A percentile compares a stretch with the other conserved stretches of the same genome.
These are phyloP conservation scores for Astrocystis sublimbata DNA, from an alignment of 495 filamentous ascomycete species.

Conservation along the genomic window DNA sequence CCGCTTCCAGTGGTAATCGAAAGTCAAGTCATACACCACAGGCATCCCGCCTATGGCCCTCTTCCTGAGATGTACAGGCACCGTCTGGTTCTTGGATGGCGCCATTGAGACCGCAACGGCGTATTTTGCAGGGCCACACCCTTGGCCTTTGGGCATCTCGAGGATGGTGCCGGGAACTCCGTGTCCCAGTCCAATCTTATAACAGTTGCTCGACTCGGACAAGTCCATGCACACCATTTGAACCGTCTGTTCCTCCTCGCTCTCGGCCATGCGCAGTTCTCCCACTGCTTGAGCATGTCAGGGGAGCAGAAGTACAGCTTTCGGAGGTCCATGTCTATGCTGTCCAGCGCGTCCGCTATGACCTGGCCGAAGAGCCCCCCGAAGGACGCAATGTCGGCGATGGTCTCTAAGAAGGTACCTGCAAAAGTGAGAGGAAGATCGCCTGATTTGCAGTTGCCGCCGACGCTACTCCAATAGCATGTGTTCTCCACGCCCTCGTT, in stretches of 20 bases:
- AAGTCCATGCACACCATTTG: slow-evolving; percentile 25
- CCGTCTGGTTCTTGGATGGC: neutral
- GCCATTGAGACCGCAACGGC: slow-evolving; percentile 37
- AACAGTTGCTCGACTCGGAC: neutral
- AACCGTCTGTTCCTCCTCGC: neutral
- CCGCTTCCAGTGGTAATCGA: slow-evolving; percentile 36
- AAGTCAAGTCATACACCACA: slow-evolving; percentile 34
- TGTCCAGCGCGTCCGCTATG: too few relatives aligned
- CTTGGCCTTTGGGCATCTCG: slow-evolving; percentile 32
- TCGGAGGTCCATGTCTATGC: too few relatives aligned
- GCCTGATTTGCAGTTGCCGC: too few relatives aligned
- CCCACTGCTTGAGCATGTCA: neutral
- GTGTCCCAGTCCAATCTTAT: slow-evolving; percentile 1
- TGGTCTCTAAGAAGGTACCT: too few relatives aligned
- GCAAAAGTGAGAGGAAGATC: too few relatives aligned
- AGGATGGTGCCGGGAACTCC: slow-evolving; percentile 29
- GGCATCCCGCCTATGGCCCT: neutral
- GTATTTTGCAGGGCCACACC: slow-evolving; percentile 41
- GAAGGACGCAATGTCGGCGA: too few relatives aligned
- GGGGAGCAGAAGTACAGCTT: too few relatives aligned
- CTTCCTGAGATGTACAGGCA: slow-evolving; percentile 16
- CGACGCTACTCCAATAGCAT: too few relatives aligned
- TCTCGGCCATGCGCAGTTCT: neutral
- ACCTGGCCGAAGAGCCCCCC: too few relatives aligned
- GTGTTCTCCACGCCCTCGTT: too few relatives aligned